phyloP scores from a whole-genome alignment of 2,329 filamentous ascomycete genomes.

The Biscogniauxia sp. region DNA sequence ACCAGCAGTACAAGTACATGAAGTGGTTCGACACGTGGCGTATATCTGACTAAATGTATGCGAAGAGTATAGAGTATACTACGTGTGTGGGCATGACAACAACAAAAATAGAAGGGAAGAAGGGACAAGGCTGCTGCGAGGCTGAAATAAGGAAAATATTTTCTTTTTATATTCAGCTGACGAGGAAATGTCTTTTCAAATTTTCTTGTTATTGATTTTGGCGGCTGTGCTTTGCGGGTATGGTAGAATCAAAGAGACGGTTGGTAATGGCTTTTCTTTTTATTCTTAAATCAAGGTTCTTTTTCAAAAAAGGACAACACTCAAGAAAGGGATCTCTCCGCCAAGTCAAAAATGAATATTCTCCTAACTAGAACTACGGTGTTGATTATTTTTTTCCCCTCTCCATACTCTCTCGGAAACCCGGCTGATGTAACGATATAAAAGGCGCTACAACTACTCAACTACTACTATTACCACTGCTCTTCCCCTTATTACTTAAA shows the following conservation, averaged over 20 bases:
- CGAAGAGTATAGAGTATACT: neutral
- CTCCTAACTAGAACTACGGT: too few species aligned
- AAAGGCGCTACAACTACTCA: too few species aligned
- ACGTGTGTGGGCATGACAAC: neutral
- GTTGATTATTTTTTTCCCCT: neutral
- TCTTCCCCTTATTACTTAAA: too few species aligned
- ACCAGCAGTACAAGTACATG: conserved; percentile 82
- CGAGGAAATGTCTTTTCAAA: neutral
- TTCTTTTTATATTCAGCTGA: neutral
- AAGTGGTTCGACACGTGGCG: conserved; percentile 92
- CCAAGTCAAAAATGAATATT: too few species aligned
- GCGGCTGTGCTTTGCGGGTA: conserved; percentile 2
- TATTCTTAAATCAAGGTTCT: conserved; percentile 3
- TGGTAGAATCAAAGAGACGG: neutral
- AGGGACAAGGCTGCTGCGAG: neutral
- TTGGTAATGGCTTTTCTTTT: conserved; percentile 1
- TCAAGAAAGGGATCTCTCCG: too few species aligned
- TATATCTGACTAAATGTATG: conserved; percentile 61
- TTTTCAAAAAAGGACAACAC: neutral
- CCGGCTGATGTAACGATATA: too few species aligned
- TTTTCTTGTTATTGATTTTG: neutral
- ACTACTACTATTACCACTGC: too few species aligned
- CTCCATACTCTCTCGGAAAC: conserved; percentile 3
- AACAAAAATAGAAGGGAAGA: neutral
- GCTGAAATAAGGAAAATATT: neutral